Base-by-base conservation (phyloP, 2,329 filamentous ascomycete genomes). In the Biscogniauxia mediterranea region DNA sequence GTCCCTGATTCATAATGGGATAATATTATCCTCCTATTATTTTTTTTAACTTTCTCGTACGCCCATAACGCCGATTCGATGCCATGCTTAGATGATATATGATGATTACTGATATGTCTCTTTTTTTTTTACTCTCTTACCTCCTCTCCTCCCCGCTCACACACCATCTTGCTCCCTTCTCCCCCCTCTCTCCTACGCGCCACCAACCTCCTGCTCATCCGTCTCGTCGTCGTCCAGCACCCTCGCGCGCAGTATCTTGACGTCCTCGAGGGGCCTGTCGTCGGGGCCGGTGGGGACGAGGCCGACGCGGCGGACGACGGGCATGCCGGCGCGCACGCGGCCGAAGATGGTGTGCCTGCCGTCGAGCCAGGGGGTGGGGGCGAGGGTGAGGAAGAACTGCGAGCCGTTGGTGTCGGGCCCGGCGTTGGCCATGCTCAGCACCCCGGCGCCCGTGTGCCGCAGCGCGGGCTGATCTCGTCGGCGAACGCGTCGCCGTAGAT, bases 321-420 rank as follows among this genome's bases (percentile, higher is more conserved):
- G 81, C 84, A 98, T 86, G 0, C 95, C 95, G 58, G 78, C 85
- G 79, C 90, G 93, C 49, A 99, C 93, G 58, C 94, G 81, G 0
- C 95, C 95, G 74, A 99, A 99, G 68, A 99, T 96, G 11, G 93
- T 96, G 76, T 99, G 94, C 77, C 97, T 97, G 21, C 93, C 93
- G 77, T 99, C 95, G 62, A 99, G 79, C 94, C 94, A 98, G 0
- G 95, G 95, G 17, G 95, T 94, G 4, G 94, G 94, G 7, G 93
- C 94, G 38, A 98, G 82, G 0, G 95, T 98, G 68, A 99, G 88
- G 75, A 98, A 98, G 78, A 98, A 99, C 78, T 98, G 95, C 61
- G 87, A 92, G 21, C 94, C 94, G 76, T 98, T 98, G 42, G 94
- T 96, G 76, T 98, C 87, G 8, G 92, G 91, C 0, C 95, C 95